These are phyloP conservation scores for Coemansia interrupta DNA, from an alignment of 192 early-diverging fungal species.

Conservation along the genomic window DNA sequence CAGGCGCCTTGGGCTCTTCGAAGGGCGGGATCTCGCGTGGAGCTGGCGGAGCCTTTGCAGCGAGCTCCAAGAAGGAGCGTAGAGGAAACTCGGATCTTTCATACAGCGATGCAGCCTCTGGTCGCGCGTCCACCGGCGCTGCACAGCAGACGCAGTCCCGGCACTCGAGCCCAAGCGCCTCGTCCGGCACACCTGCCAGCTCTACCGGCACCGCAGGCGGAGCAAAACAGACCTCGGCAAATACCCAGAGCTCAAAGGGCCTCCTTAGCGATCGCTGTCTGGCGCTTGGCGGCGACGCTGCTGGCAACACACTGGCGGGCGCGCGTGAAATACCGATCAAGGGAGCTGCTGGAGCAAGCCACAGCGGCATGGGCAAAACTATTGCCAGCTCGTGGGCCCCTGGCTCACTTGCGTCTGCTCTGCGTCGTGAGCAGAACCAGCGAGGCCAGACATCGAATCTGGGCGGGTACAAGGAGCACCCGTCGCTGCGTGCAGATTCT, in stretches of 20 bases:
- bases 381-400: constrained; percentile 11
- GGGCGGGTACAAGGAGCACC: constrained; percentile 3
- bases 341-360: background rate
- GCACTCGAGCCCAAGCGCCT: background rate
- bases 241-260: constrained; percentile 1
- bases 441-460: background rate
- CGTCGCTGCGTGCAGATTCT: constrained; percentile 5
- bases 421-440: constrained; percentile 7
- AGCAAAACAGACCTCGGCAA: constrained; percentile 1
- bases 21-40: constrained; percentile 11
- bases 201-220: background rate
- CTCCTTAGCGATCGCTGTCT: background rate
- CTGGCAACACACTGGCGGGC: too few relatives aligned
- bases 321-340: background rate
- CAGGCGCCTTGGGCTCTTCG: background rate
- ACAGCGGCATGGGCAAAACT: background rate
- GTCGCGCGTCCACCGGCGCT: background rate
- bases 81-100: constrained; percentile 4
- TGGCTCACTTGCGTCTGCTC: constrained; percentile 5
- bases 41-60: constrained; percentile 7
- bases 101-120: constrained; percentile 26
- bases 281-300: too few relatives aligned
- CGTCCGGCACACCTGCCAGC: constrained; percentile 5
- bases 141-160: background rate
- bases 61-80: constrained; percentile 18